Conservation (phyloP, 1,284 basidiomycete genomes). For the Heterobasidion parviporum region DNA sequence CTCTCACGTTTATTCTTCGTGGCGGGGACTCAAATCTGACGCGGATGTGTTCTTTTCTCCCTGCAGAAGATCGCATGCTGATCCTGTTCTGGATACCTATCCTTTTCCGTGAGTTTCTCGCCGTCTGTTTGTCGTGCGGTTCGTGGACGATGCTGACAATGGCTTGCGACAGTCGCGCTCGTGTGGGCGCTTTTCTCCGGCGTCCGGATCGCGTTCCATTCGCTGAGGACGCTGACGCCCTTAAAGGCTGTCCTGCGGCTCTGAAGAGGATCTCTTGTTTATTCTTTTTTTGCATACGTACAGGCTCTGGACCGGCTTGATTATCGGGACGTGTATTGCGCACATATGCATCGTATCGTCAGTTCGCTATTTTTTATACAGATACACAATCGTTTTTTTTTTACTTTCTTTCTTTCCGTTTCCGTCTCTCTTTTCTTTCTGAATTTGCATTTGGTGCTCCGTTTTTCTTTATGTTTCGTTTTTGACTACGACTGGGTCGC, state of each 20-base stretch:
- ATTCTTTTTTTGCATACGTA: not conserved
- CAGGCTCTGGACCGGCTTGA: too few relatives aligned
- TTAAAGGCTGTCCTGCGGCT: constrained; percentile 34
- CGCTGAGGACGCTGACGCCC: constrained; percentile 42
- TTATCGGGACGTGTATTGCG: too few relatives aligned
- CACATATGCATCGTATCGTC: too few relatives aligned
- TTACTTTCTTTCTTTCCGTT: too few relatives aligned
- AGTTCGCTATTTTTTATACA: too few relatives aligned
- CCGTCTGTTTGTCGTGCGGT: not conserved
- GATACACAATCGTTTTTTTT: too few relatives aligned
- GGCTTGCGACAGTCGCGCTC: constrained; percentile 44
- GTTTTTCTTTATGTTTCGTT: too few relatives aligned
- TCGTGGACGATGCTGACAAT: constrained; percentile 6
- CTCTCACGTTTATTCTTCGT: constrained; percentile 8
- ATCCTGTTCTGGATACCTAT: constrained; percentile 93
- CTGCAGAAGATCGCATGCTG: constrained; percentile 84
- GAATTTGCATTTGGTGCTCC: too few relatives aligned
- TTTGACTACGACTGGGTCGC: too few relatives aligned
- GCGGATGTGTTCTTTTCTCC: constrained; percentile 1
- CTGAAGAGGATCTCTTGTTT: constrained; percentile 13
- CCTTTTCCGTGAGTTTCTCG: constrained; percentile 54
- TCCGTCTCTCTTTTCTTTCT: too few relatives aligned
- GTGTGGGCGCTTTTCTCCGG: constrained; percentile 58
- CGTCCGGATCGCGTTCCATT: constrained; percentile 46
- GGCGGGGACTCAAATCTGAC: constrained; percentile 5